phyloP scores from a whole-genome alignment of 495 filamentous ascomycete genomes.

The Penicillium longicatenatum region DNA sequence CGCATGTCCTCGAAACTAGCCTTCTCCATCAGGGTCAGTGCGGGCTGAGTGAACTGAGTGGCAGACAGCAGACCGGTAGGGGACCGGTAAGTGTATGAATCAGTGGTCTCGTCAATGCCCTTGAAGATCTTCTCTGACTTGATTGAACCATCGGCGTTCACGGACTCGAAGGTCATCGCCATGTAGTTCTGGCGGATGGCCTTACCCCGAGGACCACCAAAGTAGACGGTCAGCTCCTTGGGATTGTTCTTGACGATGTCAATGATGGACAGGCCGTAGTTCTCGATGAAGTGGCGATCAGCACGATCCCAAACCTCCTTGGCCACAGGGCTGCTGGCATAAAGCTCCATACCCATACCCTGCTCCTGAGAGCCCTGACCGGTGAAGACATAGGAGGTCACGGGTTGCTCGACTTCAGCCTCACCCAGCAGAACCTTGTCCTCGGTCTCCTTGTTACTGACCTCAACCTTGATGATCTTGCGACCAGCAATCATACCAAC shows the following conservation, averaged over 20 bases:
- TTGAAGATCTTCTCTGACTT: conserved; percentile 99
- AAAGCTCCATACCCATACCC: conserved; percentile 99
- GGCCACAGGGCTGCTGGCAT: conserved; percentile 86
- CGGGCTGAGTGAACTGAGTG: conserved; percentile 98
- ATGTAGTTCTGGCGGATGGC: conserved; percentile 98
- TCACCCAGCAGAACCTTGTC: conserved; percentile 94
- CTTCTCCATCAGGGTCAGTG: conserved; percentile 98
- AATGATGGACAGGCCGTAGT: conserved; percentile 96
- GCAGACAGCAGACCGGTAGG: conserved; percentile 94
- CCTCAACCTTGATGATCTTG: conserved; percentile 98
- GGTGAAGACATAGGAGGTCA: conserved; percentile 96
- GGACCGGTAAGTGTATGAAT: conserved; percentile 95
- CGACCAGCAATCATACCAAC: conserved; percentile 97
- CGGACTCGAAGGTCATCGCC: conserved; percentile 99
- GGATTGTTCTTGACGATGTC: conserved; percentile 99
- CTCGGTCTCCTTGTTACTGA: conserved; percentile 87
- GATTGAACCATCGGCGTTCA: conserved; percentile 83
- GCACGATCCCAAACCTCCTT: conserved; percentile 98
- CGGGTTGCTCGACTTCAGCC: conserved; percentile 98
- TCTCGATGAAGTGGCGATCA: conserved; percentile 97
- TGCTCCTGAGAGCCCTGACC: conserved; percentile 98
- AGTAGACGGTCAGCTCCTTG: conserved; percentile 97
- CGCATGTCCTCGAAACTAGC: conserved; percentile 99
- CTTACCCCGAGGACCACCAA: conserved; percentile 94
- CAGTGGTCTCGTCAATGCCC: conserved; percentile 86